These are phyloP conservation scores for Ilex paraguariensis DNA, from an alignment of 305 asterid genomes.

Conservation along the genomic window DNA sequence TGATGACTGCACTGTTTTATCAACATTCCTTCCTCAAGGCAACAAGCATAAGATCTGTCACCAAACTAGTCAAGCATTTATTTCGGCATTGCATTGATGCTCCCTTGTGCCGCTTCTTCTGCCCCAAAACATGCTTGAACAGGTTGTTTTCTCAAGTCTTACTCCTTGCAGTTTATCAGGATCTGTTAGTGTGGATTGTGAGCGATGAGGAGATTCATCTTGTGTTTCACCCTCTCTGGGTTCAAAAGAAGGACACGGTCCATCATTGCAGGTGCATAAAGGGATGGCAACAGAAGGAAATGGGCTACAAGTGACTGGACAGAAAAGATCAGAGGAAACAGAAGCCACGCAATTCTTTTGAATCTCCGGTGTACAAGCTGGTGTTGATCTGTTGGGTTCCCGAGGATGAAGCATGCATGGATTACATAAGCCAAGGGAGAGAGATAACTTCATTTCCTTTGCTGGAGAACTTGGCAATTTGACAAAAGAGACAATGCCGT, in stretches of 20 bases:
- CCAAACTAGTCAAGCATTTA: conserved; percentile 37
- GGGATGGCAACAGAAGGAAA: conserved; percentile 78
- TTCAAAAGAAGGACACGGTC: conserved; percentile 57
- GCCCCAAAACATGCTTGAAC: conserved; percentile 80
- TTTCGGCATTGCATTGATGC: conserved; percentile 77
- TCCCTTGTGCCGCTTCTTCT: conserved; percentile 87
- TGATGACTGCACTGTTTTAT: too few relatives aligned
- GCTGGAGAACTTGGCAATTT: conserved; percentile 53
- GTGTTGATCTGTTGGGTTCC: conserved; percentile 50
- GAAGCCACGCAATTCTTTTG: conserved; percentile 54
- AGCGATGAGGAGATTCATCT: conserved; percentile 44
- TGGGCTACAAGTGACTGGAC: conserved; percentile 81
- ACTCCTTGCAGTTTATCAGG: conserved; percentile 45
- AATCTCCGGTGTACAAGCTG: conserved; percentile 39
- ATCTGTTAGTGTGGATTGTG: conserved; percentile 35
- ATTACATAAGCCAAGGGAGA: conserved; percentile 61
- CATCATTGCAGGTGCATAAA: conserved; percentile 67
- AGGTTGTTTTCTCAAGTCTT: conserved; percentile 59
- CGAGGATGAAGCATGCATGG: conserved; percentile 77
- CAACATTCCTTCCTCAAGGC: too few relatives aligned
- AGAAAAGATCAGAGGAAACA: conserved; percentile 49
- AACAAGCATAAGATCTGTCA: neutral
- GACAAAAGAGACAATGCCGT: conserved; percentile 51
- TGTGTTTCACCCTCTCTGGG: conserved; percentile 35
- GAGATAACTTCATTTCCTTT: conserved; percentile 48